Evolutionary conservation across 495 filamentous ascomycete genomes (phyloP).

Genomic region (Daldinia childiae): DNA sequence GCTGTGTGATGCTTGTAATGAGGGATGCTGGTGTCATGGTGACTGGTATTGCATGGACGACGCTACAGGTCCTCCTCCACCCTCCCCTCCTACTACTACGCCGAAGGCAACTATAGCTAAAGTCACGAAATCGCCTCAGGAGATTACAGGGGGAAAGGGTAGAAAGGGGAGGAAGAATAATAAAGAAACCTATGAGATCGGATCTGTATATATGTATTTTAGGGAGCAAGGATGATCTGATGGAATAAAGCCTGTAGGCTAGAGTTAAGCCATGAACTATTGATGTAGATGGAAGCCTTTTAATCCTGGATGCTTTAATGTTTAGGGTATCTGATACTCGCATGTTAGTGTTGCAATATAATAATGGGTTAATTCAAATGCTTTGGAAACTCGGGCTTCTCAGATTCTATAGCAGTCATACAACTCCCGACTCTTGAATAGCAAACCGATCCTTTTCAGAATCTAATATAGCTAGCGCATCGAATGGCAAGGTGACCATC

Average conservation of each 20-base stretch:
- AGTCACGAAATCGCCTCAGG: not conserved
- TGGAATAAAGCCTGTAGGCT: too few relatives aligned
- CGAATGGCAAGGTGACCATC: not conserved
- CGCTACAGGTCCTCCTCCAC: conserved; percentile 18
- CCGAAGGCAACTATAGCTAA: not conserved
- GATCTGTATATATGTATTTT: too few relatives aligned
- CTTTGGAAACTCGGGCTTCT: not conserved
- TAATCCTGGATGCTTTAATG: too few relatives aligned
- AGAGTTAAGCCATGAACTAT: too few relatives aligned
- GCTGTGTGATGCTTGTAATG: conserved; percentile 29
- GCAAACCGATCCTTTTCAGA: not conserved
- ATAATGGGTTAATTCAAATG: not conserved
- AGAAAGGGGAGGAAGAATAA: conserved; percentile 23
- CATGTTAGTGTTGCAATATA: too few relatives aligned
- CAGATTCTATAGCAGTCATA: not conserved
- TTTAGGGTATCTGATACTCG: not conserved
- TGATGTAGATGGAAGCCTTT: too few relatives aligned
- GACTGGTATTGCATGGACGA: conserved; percentile 38
- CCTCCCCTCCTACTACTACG: conserved; percentile 14
- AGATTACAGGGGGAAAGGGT: not conserved
- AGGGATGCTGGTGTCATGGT: conserved; percentile 34
- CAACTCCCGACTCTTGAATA: not conserved
- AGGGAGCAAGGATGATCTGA: too few relatives aligned
- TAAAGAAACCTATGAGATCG: too few relatives aligned
- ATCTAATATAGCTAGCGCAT: not conserved